Evolutionary conservation across 805 yeast species (phyloP), one percentile per base, ranked within the genome.

Genomic region (Ascoidea tarda): DNA sequence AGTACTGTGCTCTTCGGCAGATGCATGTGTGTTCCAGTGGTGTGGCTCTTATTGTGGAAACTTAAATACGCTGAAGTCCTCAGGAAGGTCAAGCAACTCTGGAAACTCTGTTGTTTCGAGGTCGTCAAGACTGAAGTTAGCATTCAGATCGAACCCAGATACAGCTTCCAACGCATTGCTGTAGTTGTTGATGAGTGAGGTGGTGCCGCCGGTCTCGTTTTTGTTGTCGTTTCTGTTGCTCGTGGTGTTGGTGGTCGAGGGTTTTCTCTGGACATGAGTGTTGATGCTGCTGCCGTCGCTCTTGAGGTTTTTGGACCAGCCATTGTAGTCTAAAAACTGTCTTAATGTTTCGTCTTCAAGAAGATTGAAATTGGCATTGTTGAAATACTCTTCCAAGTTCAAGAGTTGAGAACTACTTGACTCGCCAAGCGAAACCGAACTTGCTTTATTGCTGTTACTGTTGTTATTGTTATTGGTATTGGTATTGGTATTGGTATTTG

Each of bases 271-370:
- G n/a, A 14, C 28, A 46, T 46, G 14, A 21, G 14, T 46, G 14
- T 2, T 28, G 14, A 21, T 16, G 48, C n/a, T 46, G 21, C 32
- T 46, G 48, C n/a, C 16, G 48, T 46, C 48, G 16, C 32, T 12
- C 14, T 28, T 12, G 48, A 14, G 3, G 48, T 28, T 8, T 12
- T 21, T 21, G 12, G 16, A 16, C 54, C 52, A 50, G 6, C 53
- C 53, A 8, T 31, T 21, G 14, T 38, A 50, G 42, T 53, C 45
- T 16, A 53, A 48, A 32, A 53, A 53, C 16, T 48, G 48, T 8
- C 16, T 33, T 46, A 53, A 42, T 46, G 48, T 12, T 8, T 53
- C 55, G 28, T 21, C 28, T 16, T 52, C 32, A 5, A 53, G 46
- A 46, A 53, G 48, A 28, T 47, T 47, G 4, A 48, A 48, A 6